Percentiles rank a stretch among this genome's conserved stretches.
These are phyloP conservation scores for Suillus variegatus DNA, from an alignment of 768 basidiomycete species.

Conservation along the genomic window DNA sequence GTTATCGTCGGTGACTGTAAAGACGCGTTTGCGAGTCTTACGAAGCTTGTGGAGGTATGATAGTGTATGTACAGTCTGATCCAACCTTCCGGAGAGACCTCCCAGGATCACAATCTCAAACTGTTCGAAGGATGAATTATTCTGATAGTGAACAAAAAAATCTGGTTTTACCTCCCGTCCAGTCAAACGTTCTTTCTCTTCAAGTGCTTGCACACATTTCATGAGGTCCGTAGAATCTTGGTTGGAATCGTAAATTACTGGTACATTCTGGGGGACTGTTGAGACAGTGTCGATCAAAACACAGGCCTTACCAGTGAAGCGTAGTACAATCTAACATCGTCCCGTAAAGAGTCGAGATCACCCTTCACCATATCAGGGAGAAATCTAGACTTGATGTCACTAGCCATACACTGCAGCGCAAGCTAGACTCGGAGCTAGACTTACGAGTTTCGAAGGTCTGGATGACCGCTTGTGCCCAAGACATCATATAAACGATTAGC, in stretches of 20 bases:
- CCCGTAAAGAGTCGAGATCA: conserved; percentile 86
- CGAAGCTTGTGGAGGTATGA: conserved; percentile 84
- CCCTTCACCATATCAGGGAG: conserved; percentile 89
- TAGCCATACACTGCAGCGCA: conserved; percentile 5
- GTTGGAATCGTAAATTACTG: conserved; percentile 64
- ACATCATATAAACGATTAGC: conserved; percentile 81
- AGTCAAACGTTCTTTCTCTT: conserved; percentile 53
- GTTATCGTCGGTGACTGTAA: conserved; percentile 87
- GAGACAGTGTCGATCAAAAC: background rate
- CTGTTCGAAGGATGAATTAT: conserved; percentile 31
- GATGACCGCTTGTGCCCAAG: conserved; percentile 18
- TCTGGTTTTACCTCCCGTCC: conserved; percentile 35
- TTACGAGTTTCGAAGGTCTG: conserved; percentile 17
- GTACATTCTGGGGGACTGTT: conserved; percentile 55
- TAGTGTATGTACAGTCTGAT: conserved; percentile 91
- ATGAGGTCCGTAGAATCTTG: conserved; percentile 93
- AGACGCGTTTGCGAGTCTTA: conserved; percentile 55
- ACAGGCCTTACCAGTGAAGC: conserved; percentile 43
- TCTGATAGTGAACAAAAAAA: background rate
- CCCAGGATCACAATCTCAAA: conserved; percentile 81
- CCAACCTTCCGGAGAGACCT: conserved; percentile 87
- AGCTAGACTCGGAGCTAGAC: conserved; percentile 6
- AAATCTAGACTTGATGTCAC: conserved; percentile 45
- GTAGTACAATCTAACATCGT: conserved; percentile 76
- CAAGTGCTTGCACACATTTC: conserved; percentile 79